Evolutionary conservation across 2,329 filamentous ascomycete genomes (phyloP), one percentile per base, ranked within the genome.

Genomic region (Paramyrothecium sp.): DNA sequence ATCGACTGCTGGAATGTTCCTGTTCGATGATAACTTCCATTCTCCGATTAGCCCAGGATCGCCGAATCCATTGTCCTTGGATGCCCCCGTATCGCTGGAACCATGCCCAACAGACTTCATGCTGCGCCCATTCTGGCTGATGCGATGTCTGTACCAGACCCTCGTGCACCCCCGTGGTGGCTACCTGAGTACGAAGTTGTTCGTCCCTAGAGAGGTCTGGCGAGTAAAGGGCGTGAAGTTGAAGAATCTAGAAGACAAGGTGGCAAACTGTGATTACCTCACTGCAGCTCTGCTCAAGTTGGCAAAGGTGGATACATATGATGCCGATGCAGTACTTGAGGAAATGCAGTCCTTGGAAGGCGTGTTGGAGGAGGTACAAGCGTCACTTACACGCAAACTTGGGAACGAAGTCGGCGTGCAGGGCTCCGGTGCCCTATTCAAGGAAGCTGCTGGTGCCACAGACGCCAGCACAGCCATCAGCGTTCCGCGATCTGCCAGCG

Each of bases 71-170:
- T 71, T 83, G n/a, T 78, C 80, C 13, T 68, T 78, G 0, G 87
- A 92, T 62, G 84, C 87, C 1, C 93, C 93, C 13, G 82, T 89
- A 21, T 86, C 92, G 0, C 81, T 99, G 5, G 95, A 99, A 69
- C 90, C 95, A 3, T 99, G 96, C 70, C 95, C 95, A 1, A 91
- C 89, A 38, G 92, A 96, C 46, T 88, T 89, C 58, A 82, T 97
- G 66, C 81, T 98, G n/a, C 88, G 95, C 20, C 96, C 95, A 2
- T 99, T 97, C 73, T 99, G 95, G 95, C 81, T 99, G 49, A 97
- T 99, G 91, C 88, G 95, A 55, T 93, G 90, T 60, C 81, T 99
- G 23, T 96, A 95, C 69, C 92, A 97, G 71, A 97, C 93, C 0
- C 86, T 99, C 49, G 89, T 89, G 19, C 94, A 99, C 68, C 92